Base-by-base conservation (phyloP, 2,329 filamentous ascomycete genomes). In the Epichloe brachyelytri region DNA sequence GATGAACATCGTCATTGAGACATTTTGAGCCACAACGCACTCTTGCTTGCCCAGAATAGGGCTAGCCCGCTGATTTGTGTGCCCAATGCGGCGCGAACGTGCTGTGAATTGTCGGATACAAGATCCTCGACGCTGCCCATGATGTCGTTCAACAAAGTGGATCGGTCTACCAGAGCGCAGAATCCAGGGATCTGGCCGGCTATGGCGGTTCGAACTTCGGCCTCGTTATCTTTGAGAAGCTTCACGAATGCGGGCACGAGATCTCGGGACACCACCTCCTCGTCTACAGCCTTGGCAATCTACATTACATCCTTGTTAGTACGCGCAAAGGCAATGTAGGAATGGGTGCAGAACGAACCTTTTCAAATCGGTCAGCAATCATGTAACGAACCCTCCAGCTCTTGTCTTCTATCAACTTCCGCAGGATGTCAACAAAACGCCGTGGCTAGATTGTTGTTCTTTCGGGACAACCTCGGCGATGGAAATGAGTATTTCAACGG, bases 361-460 rank as follows among this genome's bases (percentile, higher is more conserved):
- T 96, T 71, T 98, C 93, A 64, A 96, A 98, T 66, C 89, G 82
- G 69, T 98, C 93, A 46, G 93, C 93, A 61, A 98, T 93, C 93
- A 98, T 98, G 71, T 97, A 98, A 66, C 93, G 82, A 54, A 98
- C 93, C 64, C 93, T 83, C 93, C 93, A 98, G 73, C 93, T 97
- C 80, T 97, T 98, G 69, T 98, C 93, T 63, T 96, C 93, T 71
- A 98, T 97, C 64, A 98, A 71, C 71, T 82, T 95, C 62, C 93
- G 85, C 63, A 98, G 73, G 91, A 89, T 48, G 88, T 91, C 62
- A 98, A 76, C 52, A 98, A 74, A 51, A 97, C 88, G 49, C 91
- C 93, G 64, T 97, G 91, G 70, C 90, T 96, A 44, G 88, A 85
- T 70, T 98, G 93, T 68, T 98, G 90, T 69, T 97, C 93, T 72